Base-by-base conservation (phyloP, 2,329 filamentous ascomycete genomes). In the Spiromastix sp. region DNA sequence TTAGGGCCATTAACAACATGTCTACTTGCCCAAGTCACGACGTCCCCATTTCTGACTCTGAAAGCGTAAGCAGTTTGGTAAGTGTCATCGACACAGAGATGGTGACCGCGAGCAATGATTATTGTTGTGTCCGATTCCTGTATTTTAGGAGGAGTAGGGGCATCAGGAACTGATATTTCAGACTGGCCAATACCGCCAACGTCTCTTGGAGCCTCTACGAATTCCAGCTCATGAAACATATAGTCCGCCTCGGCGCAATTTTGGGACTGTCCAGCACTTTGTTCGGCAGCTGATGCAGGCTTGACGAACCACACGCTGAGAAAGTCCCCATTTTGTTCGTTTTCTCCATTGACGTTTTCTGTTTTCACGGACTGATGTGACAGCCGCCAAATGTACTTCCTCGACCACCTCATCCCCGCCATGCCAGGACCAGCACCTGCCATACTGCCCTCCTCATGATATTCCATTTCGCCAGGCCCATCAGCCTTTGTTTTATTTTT, bases 271-370 rank as follows among this genome's bases (percentile, higher is more conserved):
- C 27, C 8, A 2, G 19, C 5, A 11, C 9, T 11, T 21, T 18
- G 10, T 15, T 35, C 13, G 20, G 8, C 21, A 24, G 18, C 17
- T 9, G 9, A 12, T 16, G 4, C 17, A 40, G 44, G 12, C 47
- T 65, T 65, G 19, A 61, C 60, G 31, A 66, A 66, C 62, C 62
- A 66, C 10, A 64, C 52, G 37, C 61, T 65, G 9, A 66, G 56
- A 18, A 19, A 24, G 17, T 36, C 30, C 4, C 19, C 20, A 22
- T 42, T 36, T 12, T 16, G 19, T 19, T 31, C 25, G n/a, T 20
- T 11, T 13, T 32, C 12, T 13, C 20, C 19, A 10, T 31, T 38
- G 22, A 37, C 21, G 11, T 29, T 36, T 19, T 16, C 42, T 34
- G 3, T 50, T 16, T 20, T 15, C 2, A n/a, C 20, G 9, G 34